These are phyloP conservation scores for Fusarium virguliforme DNA, from an alignment of 2,329 filamentous ascomycete species.

Conservation along the genomic window DNA sequence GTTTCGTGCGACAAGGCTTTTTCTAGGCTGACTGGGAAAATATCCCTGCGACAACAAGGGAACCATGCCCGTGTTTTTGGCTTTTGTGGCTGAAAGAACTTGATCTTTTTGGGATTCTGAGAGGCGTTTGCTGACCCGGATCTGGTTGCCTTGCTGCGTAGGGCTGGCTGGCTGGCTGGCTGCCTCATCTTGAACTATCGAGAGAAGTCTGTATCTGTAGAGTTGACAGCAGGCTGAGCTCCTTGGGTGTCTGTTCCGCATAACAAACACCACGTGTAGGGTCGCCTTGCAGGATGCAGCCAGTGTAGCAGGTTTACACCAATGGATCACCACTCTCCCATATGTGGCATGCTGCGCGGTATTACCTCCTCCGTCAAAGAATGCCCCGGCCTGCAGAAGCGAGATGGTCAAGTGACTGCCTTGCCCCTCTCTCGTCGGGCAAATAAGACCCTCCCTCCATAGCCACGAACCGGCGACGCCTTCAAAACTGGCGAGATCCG, in stretches of 20 bases:
- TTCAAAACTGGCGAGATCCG: not conserved
- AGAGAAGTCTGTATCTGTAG: not conserved
- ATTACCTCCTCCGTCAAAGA: constrained; percentile 4
- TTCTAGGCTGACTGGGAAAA: not conserved
- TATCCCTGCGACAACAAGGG: not conserved
- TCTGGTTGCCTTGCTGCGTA: constrained; percentile 2
- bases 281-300: not conserved
- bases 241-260: constrained; percentile 4
- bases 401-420: constrained; percentile 9
- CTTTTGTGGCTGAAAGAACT: not conserved
- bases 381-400: not conserved
- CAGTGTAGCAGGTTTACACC: constrained; percentile 1
- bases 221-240: not conserved
- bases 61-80: not conserved
- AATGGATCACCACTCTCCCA: not conserved
- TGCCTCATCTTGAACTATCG: not conserved
- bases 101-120: constrained; percentile 1
- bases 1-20: constrained; percentile 2
- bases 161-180: not conserved
- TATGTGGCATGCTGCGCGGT: not conserved
- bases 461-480: not conserved
- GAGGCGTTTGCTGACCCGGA: not conserved
- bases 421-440: not conserved
- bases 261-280: constrained; percentile 7
- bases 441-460: not conserved